Evolutionary conservation across 768 basidiomycete genomes (phyloP).

Genomic region (Atractiella rhizophila): DNA sequence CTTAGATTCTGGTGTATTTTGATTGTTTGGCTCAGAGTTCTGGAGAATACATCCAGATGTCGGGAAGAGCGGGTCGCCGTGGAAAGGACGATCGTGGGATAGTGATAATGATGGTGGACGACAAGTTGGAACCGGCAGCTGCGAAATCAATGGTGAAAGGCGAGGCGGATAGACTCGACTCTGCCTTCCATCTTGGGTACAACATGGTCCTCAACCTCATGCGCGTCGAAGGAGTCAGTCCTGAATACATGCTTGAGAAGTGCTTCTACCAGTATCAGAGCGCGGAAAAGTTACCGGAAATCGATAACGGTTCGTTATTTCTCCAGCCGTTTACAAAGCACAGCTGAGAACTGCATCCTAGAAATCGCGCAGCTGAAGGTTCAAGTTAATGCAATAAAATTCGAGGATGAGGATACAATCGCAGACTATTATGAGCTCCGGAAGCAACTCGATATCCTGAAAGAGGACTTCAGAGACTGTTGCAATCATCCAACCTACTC

Average conservation of each 20-base stretch:
- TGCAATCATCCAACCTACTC: slow-evolving; percentile 85
- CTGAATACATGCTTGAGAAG: slow-evolving; percentile 88
- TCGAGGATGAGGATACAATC: slow-evolving; percentile 60
- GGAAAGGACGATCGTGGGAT: slow-evolving; percentile 96
- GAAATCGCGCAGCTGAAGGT: slow-evolving; percentile 54
- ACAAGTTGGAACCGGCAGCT: slow-evolving; percentile 72
- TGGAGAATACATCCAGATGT: slow-evolving; percentile 99
- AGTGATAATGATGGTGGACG: slow-evolving; percentile 99
- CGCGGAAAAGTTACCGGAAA: slow-evolving; percentile 56
- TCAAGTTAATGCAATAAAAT: slow-evolving; percentile 34
- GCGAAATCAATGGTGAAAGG: slow-evolving; percentile 97
- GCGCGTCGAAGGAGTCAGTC: slow-evolving; percentile 93
- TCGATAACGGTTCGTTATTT: slow-evolving; percentile 45
- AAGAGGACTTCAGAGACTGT: slow-evolving; percentile 64
- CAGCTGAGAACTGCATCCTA: slow-evolving; percentile 21
- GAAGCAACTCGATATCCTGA: slow-evolving; percentile 76
- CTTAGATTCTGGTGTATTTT: too few relatives aligned
- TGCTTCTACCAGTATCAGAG: slow-evolving; percentile 99
- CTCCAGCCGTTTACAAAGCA: neutral
- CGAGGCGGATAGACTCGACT: slow-evolving; percentile 83
- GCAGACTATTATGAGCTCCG: slow-evolving; percentile 76
- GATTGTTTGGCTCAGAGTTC: too few relatives aligned
- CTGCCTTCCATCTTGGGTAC: slow-evolving; percentile 93
- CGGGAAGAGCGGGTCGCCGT: slow-evolving; percentile 85
- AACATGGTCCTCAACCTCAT: slow-evolving; percentile 98